Base-by-base conservation (phyloP, 768 basidiomycete genomes). In the Tylopilus sp. region DNA sequence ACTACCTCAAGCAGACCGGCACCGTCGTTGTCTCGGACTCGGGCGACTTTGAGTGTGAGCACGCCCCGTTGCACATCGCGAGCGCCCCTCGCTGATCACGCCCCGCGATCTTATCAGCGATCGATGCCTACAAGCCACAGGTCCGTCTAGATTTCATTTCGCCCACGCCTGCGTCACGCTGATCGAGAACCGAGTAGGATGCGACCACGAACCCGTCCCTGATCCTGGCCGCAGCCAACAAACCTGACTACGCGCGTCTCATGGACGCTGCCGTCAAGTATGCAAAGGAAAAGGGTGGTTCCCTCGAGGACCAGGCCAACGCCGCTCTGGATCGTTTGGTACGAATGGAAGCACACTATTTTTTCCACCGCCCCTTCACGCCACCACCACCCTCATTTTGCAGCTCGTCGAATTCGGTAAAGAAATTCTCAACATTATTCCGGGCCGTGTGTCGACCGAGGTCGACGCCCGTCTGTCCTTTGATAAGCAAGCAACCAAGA, bases 371-470 rank as follows among this genome's bases (percentile, higher is more conserved):
- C 53, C 37, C 48, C 48, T 28, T 52, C 25, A 55, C 56, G 56
- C 40, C 34, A 57, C 29, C 43, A 53, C 31, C 54, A 52, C 57
- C 59, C 48, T 57, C 57, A 55, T 51, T 33, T 69, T 29, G 67
- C 17, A 96, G 93, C 86, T 99, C 57, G 92, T 98, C 64, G 96
- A 92, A 73, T 99, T 99, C 76, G 97, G 97, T 61, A 90, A 86
- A 71, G 94, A 88, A 77, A 98, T 99, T 67, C 82, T 98, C 47
- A 76, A 78, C 56, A 93, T 99, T 75, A 92, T 99, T 65, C 97
- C 97, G 50, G 97, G 97, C 54, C 90, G 97, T 71, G 96, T 99
- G 57, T 99, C 97, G 40, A 98, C 97, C 58, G 97, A 99, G 73
- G 95, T 99, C 61, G 97, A 99, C 71, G 97, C 97, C 45, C 87